Evolutionary conservation across 1,284 basidiomycete species (phyloP), one percentile per base, ranked within the genome.

Genomic region (Phylloporus sp.): DNA sequence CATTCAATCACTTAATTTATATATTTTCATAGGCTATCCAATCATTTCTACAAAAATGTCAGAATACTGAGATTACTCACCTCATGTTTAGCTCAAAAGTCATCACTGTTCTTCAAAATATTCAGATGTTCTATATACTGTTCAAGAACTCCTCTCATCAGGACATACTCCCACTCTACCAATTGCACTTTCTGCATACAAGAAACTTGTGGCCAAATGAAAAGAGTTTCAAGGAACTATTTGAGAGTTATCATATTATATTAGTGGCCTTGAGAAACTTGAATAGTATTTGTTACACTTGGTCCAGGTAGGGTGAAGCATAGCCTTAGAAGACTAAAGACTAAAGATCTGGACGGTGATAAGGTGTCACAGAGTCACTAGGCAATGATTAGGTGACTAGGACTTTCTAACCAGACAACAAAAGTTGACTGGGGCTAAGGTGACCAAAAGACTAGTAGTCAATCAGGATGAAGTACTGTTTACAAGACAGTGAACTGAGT

Each of bases 21-120:
- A 17, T 17, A 12, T 41, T 20, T 45, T 45, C 20, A n/a, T 20
- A 60, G 60, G 60, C 60, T 7, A 60, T 60, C 35, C 60, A 47
- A 20, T 60, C 60, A 35, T 60, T 60, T 23, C n/a, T 60, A 11
- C 60, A 60, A 49, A 45, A 60, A n/a, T 32, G 43, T 11, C 43
- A 47, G 23, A 60, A 49, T 14, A 29, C 10, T 7, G 43, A 60
- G 29, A 60, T 45, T 14, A 29, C 60, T 23, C 29, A 60, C 19
- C 60, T 47, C 12, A 47, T 6, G 5, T 19, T 60, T 20, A 23
- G 35, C 8, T 19, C 23, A 1, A n/a, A 60, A 6, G 15, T 14
- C 1, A 47, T 47, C 6, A 32, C 27, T 1, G 45, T 60, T 35
- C 25, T 60, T 3, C 60, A 60, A 60, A 29, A 60, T 10, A 60